A percentile compares a stretch with the other conserved stretches of the same genome.
phyloP scores from a whole-genome alignment of 1,139 yeast species.

The Yamadazyma friedrichii region DNA sequence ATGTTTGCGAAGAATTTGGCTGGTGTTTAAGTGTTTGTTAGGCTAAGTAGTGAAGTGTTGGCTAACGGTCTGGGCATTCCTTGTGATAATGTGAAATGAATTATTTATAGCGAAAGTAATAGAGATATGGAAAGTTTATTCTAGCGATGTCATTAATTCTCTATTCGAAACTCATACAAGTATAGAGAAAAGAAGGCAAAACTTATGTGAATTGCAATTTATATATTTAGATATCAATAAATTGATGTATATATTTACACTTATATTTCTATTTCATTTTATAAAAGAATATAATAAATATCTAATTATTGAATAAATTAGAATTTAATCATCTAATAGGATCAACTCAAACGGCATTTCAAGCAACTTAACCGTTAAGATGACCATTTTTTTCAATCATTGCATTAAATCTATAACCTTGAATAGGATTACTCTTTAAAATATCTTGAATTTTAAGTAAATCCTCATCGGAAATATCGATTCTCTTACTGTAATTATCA shows the following conservation, averaged over 20 bases:
- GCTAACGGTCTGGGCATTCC: too few relatives aligned
- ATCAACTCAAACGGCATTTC: too few relatives aligned
- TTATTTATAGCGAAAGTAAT: background rate
- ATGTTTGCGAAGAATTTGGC: constrained; percentile 27
- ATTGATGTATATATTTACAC: too few relatives aligned
- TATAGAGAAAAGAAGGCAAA: too few relatives aligned
- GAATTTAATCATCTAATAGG: too few relatives aligned
- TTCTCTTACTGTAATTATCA: constrained; percentile 49
- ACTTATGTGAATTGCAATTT: too few relatives aligned
- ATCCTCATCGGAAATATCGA: constrained; percentile 52
- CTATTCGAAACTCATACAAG: background rate
- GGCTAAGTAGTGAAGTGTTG: too few relatives aligned
- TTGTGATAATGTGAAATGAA: background rate
- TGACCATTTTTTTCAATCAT: background rate
- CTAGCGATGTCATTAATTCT: background rate
- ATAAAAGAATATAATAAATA: too few relatives aligned
- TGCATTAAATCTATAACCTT: constrained; percentile 18
- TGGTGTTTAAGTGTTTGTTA: constrained; percentile 26
- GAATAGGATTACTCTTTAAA: constrained; percentile 16
- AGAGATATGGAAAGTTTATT: background rate
- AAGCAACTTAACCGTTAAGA: constrained; percentile 1
- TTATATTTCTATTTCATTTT: too few relatives aligned
- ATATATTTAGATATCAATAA: too few relatives aligned
- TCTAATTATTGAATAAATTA: too few relatives aligned
- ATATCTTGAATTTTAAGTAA: constrained; percentile 48